These are phyloP conservation scores for Ophiocordyceps camponoti-saundersi DNA, from an alignment of 2,329 filamentous ascomycete species.

Conservation along the genomic window DNA sequence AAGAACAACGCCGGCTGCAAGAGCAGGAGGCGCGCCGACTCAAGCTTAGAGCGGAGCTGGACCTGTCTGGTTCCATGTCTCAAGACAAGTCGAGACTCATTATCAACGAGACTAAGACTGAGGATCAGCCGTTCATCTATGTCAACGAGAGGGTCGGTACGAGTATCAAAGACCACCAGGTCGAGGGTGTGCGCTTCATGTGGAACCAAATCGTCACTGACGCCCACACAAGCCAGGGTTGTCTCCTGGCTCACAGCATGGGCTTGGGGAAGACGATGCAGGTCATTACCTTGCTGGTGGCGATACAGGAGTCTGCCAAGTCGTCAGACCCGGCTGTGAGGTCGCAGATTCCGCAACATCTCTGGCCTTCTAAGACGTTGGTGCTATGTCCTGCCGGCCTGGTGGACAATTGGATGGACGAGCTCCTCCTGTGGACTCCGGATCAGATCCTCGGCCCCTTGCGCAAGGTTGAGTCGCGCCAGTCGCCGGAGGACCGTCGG, in stretches of 20 bases:
- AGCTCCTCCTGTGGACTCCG: slow-evolving; percentile 55
- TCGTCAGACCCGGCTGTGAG: slow-evolving; percentile 39
- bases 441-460: slow-evolving; percentile 35
- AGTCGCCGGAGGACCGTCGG: slow-evolving; percentile 20
- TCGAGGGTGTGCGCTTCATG: slow-evolving; percentile 69
- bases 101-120: slow-evolving; percentile 49
- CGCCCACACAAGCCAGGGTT: slow-evolving; percentile 46
- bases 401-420: slow-evolving; percentile 69
- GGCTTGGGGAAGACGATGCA: slow-evolving; percentile 89
- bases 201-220: slow-evolving; percentile 67
- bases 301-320: slow-evolving; percentile 47
- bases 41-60: slow-evolving; percentile 28
- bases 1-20: slow-evolving; percentile 32
- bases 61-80: slow-evolving; percentile 21
- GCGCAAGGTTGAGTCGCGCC: slow-evolving; percentile 32
- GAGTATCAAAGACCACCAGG: slow-evolving; percentile 63
- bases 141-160: slow-evolving; percentile 45
- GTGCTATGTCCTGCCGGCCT: slow-evolving; percentile 61
- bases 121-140: slow-evolving; percentile 43
- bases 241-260: slow-evolving; percentile 78
- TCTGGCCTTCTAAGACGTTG: slow-evolving; percentile 47
- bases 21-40: slow-evolving; percentile 35
- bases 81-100: slow-evolving; percentile 35
- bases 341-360: slow-evolving; percentile 48
- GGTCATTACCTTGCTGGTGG: slow-evolving; percentile 65